Conservation (phyloP, 2,329 filamentous ascomycete species). For the Elsinoe batatas region DNA sequence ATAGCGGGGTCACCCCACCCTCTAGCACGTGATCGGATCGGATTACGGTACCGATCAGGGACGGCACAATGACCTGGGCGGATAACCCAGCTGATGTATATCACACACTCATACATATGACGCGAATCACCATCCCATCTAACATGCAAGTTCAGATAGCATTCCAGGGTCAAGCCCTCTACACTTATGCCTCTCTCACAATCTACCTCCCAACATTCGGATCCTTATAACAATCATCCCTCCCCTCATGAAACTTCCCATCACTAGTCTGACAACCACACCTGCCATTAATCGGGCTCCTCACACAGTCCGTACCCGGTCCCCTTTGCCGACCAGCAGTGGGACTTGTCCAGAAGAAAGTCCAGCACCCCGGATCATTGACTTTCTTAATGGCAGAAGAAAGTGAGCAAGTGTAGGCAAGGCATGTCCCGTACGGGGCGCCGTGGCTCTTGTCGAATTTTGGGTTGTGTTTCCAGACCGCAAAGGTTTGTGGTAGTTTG, state of each 20-base stretch:
- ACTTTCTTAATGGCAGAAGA: constrained; percentile 23
- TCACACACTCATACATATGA: too few species aligned
- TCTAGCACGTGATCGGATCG: too few species aligned
- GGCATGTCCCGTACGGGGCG: constrained; percentile 40
- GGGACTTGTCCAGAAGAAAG: constrained; percentile 26
- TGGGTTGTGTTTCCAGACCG: constrained; percentile 36
- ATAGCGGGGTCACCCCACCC: too few species aligned
- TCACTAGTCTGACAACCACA: constrained; percentile 5
- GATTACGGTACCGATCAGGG: too few species aligned
- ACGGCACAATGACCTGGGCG: too few species aligned
- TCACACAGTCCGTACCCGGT: neutral
- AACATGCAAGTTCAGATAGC: too few species aligned
- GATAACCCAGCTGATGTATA: too few species aligned
- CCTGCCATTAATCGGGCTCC: neutral
- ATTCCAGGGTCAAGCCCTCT: too few species aligned
- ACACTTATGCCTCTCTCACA: neutral
- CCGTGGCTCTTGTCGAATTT: constrained; percentile 36
- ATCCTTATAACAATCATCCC: neutral
- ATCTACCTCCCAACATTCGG: neutral
- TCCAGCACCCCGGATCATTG: constrained; percentile 32
- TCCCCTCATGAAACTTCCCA: neutral
- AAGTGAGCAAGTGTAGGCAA: constrained; percentile 32
- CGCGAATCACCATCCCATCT: too few species aligned
- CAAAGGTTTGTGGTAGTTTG: constrained; percentile 29
- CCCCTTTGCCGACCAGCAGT: neutral